Evolutionary conservation across 2,329 filamentous ascomycete genomes (phyloP).

Genomic region (Pseudocercospora fijiensis): DNA sequence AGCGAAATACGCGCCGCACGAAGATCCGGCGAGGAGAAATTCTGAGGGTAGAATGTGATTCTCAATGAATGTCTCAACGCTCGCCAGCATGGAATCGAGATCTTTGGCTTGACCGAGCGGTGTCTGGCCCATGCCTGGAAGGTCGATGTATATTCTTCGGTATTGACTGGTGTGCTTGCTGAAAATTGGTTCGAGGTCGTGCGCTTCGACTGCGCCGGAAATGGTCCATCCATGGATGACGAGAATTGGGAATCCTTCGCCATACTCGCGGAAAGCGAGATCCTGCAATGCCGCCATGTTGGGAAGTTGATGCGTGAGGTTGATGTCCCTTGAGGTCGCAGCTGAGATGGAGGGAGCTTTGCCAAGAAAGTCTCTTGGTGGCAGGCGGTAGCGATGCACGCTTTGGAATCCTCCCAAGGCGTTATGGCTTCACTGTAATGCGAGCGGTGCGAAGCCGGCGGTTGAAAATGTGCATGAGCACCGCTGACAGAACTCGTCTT

Average conservation of each 20-base stretch:
- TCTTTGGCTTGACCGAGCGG: constrained; percentile 1
- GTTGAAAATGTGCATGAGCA: not conserved
- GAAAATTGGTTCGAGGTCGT: constrained; percentile 20
- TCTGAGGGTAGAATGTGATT: constrained; percentile 11
- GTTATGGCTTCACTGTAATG: not conserved
- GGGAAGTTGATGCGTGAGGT: not conserved
- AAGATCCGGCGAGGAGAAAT: constrained; percentile 16
- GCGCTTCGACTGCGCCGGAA: constrained; percentile 8
- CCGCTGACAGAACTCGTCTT: not conserved
- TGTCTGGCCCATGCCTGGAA: constrained; percentile 18
- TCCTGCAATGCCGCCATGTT: not conserved
- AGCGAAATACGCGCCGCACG: constrained; percentile 19
- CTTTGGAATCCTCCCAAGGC: not conserved
- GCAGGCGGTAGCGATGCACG: not conserved
- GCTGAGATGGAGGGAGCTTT: not conserved
- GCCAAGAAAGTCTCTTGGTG: not conserved
- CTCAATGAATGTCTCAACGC: constrained; percentile 10
- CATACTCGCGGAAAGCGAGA: not conserved
- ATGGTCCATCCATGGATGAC: constrained; percentile 19
- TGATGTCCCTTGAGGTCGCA: not conserved
- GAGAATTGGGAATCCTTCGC: constrained; percentile 16
- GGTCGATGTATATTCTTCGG: constrained; percentile 16
- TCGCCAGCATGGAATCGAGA: constrained; percentile 14
- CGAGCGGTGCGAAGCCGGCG: no score
- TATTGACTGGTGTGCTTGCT: not conserved